phyloP scores from a whole-genome alignment of 2,329 filamentous ascomycete genomes.

The Orbilia quercus region DNA sequence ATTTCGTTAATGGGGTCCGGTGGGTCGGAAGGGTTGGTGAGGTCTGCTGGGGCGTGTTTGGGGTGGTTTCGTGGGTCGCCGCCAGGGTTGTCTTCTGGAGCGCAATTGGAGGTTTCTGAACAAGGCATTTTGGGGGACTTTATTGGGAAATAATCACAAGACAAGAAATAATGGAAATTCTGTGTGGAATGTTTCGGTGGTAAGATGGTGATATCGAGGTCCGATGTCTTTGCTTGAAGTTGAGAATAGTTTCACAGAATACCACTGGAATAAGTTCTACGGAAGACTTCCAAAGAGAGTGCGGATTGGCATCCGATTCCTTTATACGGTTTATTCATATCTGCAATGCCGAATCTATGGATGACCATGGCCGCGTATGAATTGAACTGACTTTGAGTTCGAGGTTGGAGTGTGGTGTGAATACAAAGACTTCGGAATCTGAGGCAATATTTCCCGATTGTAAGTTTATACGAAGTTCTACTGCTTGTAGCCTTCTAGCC shows the following conservation, averaged over 20 bases:
- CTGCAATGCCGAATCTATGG: neutral
- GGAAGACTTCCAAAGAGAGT: neutral
- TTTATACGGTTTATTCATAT: neutral
- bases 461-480: constrained; percentile 11
- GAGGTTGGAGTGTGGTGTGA: too few species aligned
- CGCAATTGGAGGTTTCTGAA: neutral
- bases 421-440: neutral
- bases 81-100: neutral
- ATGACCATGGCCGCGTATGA: too few species aligned
- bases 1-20: constrained; percentile 31
- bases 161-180: too few species aligned
- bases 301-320: neutral
- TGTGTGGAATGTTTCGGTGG: too few species aligned
- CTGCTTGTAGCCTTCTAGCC: neutral
- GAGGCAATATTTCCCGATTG: constrained; percentile 10
- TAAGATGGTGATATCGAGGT: too few species aligned
- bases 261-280: neutral
- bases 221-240: too few species aligned
- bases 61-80: neutral
- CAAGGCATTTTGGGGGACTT: constrained; percentile 8
- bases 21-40: neutral
- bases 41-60: constrained; percentile 9
- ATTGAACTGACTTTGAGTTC: too few species aligned
- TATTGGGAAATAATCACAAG: too few species aligned
- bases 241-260: too few species aligned